Base-by-base conservation (phyloP, 345 rosid genomes). In the Populus davidiana region DNA sequence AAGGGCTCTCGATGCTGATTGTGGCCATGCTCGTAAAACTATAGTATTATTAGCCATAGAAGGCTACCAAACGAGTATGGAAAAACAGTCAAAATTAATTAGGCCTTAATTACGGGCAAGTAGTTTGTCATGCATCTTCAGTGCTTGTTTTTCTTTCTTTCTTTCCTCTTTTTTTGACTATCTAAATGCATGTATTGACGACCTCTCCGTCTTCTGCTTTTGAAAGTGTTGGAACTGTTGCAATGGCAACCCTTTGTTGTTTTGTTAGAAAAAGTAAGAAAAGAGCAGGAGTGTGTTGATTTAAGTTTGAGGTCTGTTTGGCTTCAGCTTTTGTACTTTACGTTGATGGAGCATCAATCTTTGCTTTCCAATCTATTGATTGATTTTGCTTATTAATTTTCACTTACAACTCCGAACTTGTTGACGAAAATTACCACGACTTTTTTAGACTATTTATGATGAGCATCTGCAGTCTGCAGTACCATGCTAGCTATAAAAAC, bases 231-330 rank as follows among this genome's bases (percentile, higher is more conserved):
- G 71, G 29, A 49, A 14, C 50, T 47, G 50, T 17, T 35, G 35
- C 23, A 56, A 59, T 54, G 31, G 13, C 66, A 61, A 61, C 56
- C 70, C 77, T 31, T 64, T 75, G 56, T 31, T 65, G 56, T 31
- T 65, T 67, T n/a, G 65, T 54, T 16, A 7, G 25, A 52, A 12
- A 36, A 52, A 35, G 21, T 31, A 49, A 38, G 74, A 50, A 74
- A 79, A 69, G 70, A 64, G 75, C 79, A 75, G 79, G 64, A 70
- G 79, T 20, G 76, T 75, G 76, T 80, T 79, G 78, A 18, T 47
- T 63, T 36, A 12, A 6, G 21, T 29, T 29, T 20, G 63, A 17
- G 3, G 13, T 41, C 13, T 41, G 44, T 41, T 41, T 41, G 44
- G 44, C 44, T 41, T 41, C 44, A 41, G 44, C 44, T 10, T 41